phyloP scores from a whole-genome alignment of 164 flowering plant species.

The Kalanchoe fedtschenkoi region DNA sequence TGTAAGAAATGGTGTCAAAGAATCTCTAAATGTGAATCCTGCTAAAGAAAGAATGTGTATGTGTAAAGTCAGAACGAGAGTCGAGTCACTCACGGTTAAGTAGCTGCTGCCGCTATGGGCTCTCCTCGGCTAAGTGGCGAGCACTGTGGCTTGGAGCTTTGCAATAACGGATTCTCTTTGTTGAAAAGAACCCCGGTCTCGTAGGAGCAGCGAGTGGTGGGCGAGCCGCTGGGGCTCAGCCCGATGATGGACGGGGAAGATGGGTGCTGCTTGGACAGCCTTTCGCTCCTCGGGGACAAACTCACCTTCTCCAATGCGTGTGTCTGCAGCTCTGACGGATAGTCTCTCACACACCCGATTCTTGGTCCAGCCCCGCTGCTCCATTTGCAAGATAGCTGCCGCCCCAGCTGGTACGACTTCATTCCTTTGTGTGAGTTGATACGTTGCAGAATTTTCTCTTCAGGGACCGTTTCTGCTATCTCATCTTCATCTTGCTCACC shows the following conservation, averaged over 20 bases:
- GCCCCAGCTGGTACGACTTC: slow-evolving; percentile 14
- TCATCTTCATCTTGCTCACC: not conserved
- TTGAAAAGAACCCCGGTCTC: not conserved
- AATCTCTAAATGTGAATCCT: too few species aligned
- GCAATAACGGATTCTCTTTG: not conserved
- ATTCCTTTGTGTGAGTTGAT: slow-evolving; percentile 14
- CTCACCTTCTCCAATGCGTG: slow-evolving; percentile 14
- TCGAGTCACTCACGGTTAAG: not conserved
- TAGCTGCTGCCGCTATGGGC: not conserved
- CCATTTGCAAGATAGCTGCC: slow-evolving; percentile 17
- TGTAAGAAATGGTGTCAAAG: too few species aligned
- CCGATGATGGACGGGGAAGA: not conserved
- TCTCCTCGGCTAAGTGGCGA: slow-evolving; percentile 2
- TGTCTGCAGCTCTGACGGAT: slow-evolving; percentile 11
- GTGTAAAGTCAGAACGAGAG: too few species aligned
- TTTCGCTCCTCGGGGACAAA: slow-evolving; percentile 9
- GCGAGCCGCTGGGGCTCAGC: not conserved
- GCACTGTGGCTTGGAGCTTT: not conserved
- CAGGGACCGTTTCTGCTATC: slow-evolving; percentile 10
- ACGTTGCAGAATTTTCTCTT: slow-evolving; percentile 11
- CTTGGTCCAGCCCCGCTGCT: slow-evolving; percentile 20
- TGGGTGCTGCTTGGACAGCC: not conserved
- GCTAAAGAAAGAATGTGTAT: too few species aligned
- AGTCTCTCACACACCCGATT: slow-evolving; percentile 19
- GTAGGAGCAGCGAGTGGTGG: not conserved